These are phyloP conservation scores for Syzygium aqueum DNA, from an alignment of 345 rosid genomes.

Conservation along the genomic window DNA sequence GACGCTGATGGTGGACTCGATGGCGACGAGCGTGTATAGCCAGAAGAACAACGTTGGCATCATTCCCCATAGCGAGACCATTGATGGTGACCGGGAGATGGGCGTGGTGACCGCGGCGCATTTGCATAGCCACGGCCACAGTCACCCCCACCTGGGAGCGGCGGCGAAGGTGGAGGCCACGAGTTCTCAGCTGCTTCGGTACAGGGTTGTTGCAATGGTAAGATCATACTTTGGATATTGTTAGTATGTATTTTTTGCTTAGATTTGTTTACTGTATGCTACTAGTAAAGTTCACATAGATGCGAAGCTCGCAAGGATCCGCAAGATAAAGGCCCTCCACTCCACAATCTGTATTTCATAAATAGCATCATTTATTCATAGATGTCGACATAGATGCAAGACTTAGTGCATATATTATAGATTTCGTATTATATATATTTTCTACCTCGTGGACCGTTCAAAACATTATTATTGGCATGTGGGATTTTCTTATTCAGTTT, in stretches of 20 bases:
- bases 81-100: neutral
- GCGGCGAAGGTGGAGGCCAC: neutral
- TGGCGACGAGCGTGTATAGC: slow-evolving; percentile 24
- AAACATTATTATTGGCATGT: neutral
- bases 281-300: neutral
- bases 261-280: neutral
- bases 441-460: neutral
- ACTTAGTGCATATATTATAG: neutral
- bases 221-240: neutral
- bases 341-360: neutral
- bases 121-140: neutral
- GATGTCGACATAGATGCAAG: neutral
- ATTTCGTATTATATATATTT: neutral
- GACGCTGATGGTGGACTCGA: slow-evolving; percentile 58
- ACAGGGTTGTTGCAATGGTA: slow-evolving; percentile 1
- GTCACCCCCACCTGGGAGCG: neutral
- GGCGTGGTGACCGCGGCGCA: neutral
- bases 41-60: slow-evolving; percentile 6
- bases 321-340: neutral
- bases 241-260: neutral
- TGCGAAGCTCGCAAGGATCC: neutral
- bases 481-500: neutral
- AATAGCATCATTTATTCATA: neutral
- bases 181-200: neutral
- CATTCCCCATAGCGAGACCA: neutral